Percentiles rank a stretch among this genome's conserved stretches.
Conservation (phyloP, 352 stramenopile genomes). For the Globisporangium perplexum region DNA sequence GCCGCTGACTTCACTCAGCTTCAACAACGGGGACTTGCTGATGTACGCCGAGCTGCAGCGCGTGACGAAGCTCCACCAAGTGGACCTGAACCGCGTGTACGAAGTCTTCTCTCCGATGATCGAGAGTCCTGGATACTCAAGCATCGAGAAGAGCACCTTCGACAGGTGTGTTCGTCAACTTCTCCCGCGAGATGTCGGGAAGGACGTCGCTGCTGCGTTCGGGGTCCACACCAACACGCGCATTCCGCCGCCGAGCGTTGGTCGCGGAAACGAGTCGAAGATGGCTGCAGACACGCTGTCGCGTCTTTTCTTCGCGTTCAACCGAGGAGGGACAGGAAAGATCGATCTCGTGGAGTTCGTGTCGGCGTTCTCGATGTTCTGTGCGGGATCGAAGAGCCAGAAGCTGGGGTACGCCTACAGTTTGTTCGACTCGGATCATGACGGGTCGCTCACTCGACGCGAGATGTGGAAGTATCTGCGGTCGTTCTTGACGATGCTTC, state of each 20-base stretch:
- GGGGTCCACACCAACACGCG: conserved; percentile 53
- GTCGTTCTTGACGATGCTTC: conserved; percentile 93
- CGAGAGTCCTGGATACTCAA: conserved; percentile 35
- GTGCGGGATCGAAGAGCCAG: conserved; percentile 92
- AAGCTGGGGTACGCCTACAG: conserved; percentile 91
- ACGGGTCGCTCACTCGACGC: conserved; percentile 85
- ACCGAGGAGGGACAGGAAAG: conserved; percentile 75
- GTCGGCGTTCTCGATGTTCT: conserved; percentile 92
- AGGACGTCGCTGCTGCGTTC: conserved; percentile 54
- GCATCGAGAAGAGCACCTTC: conserved; percentile 80
- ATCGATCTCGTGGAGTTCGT: conserved; percentile 90
- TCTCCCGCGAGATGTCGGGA: conserved; percentile 42
- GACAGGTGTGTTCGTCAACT: conserved; percentile 64
- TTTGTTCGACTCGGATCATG: conserved; percentile 89
- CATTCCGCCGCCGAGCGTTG: conserved; percentile 52
- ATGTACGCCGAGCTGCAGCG: conserved; percentile 79
- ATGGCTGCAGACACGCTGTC: conserved; percentile 74
- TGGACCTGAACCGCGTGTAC: conserved; percentile 59
- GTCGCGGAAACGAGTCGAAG: conserved; percentile 59
- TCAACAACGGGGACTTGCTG: conserved; percentile 81
- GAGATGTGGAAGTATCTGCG: conserved; percentile 92
- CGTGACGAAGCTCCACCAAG: conserved; percentile 62
- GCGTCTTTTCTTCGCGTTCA: conserved; percentile 84
- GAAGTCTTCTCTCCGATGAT: conserved; percentile 75
- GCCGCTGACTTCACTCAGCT: conserved; percentile 62